A percentile compares a stretch with the other conserved stretches of the same genome.
Conservation (phyloP, 2,329 filamentous ascomycete genomes). For the Knufia petricola region DNA sequence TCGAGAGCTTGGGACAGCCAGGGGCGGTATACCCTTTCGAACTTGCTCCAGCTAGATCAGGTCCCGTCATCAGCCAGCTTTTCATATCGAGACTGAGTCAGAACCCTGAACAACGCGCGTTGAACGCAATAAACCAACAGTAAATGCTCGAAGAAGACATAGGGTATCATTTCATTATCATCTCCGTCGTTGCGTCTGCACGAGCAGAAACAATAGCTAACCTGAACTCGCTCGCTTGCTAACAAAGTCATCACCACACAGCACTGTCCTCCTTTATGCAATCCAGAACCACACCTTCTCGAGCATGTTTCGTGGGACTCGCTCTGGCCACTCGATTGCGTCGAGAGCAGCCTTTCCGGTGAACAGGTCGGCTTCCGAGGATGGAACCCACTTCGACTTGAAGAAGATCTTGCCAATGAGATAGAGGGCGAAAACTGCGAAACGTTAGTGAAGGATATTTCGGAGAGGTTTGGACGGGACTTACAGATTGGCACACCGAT, state of each 20-base stretch:
- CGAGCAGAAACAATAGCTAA: neutral
- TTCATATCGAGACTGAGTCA: too few species aligned
- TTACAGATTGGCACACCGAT: constrained; percentile 35
- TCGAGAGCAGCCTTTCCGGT: constrained; percentile 29
- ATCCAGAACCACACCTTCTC: constrained; percentile 30
- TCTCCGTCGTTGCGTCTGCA: too few species aligned
- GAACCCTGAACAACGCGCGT: too few species aligned
- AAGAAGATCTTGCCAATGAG: constrained; percentile 26
- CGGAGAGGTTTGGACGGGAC: neutral
- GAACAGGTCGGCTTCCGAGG: constrained; percentile 26
- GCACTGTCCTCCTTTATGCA: constrained; percentile 11
- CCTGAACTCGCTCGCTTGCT: neutral
- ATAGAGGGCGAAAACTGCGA: constrained; percentile 10
- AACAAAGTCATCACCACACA: neutral
- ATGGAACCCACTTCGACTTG: constrained; percentile 24
- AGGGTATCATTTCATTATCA: too few species aligned
- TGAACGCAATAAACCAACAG: too few species aligned
- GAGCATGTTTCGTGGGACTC: constrained; percentile 26
- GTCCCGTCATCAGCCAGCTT: too few species aligned
- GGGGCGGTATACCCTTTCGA: too few species aligned
- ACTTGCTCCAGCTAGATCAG: too few species aligned
- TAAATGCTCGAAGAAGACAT: too few species aligned
- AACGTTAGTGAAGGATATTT: neutral
- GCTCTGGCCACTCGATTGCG: constrained; percentile 26
- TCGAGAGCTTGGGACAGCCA: too few species aligned